Base-by-base conservation (phyloP, 2,329 filamentous ascomycete species). In the Microdochium nivale region DNA sequence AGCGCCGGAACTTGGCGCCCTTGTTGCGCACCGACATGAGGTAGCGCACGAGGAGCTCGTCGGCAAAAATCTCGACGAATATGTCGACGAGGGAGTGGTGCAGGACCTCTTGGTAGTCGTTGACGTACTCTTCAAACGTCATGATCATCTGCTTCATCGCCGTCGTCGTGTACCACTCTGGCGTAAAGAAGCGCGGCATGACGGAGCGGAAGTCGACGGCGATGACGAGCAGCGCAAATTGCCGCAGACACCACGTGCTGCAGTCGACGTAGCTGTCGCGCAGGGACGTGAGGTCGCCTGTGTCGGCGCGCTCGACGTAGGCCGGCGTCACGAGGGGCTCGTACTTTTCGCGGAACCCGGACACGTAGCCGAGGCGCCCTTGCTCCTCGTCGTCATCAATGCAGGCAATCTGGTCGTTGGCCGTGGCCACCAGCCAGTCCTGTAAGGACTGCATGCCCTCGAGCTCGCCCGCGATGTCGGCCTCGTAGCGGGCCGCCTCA, bases 331-430 rank as follows among this genome's bases (percentile, higher is more conserved):
- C 88, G 32, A 94, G 76, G 2, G 87, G 78, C 64, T 89, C 87
- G 64, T 95, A 87, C 62, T 94, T 89, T 59, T 85, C 82, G 59
- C 84, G 84, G 80, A 96, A 96, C 62, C 86, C 86, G 3, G 88
- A 86, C 49, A 97, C 79, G 71, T 96, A 96, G 27, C 87, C 88
- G 25, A 87, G 74, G 30, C 86, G 83, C 54, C 81, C 82, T 50
- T 84, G 82, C 50, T 88, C 86, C 55, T 89, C 86, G 58, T 87
- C 87, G 64, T 97, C 95, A 67, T 97, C 94, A 62, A 99, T 96
- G 69, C 90, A 96, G 52, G 91, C 91, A 65, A 99, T 97, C 68
- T 99, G 94, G 70, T 99, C 94, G 71, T 99, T 99, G 59, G 95
- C 94, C 52, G 95, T 90, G 47, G 94, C 91, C 50, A 99, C 84